phyloP scores from a whole-genome alignment of 2,329 filamentous ascomycete species.

The Cytospora mali region DNA sequence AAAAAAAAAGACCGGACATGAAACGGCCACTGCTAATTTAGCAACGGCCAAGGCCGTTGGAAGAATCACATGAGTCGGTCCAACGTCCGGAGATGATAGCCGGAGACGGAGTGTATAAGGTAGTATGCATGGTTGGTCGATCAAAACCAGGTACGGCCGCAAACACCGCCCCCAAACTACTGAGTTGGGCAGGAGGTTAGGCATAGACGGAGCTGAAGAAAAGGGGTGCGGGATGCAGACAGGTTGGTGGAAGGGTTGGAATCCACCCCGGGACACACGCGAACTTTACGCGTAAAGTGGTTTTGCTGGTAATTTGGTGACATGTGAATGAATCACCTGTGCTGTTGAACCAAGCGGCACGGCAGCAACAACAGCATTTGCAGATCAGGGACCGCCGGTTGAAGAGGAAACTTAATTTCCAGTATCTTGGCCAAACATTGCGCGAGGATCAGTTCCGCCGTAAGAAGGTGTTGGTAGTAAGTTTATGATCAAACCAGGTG shows the following conservation, averaged over 20 bases:
- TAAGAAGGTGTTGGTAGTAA: neutral
- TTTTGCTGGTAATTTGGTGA: neutral
- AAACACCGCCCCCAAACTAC: neutral
- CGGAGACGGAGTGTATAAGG: neutral
- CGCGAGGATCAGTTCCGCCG: neutral
- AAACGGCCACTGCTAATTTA: neutral
- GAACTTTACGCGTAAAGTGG: constrained; percentile 16
- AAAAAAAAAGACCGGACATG: neutral
- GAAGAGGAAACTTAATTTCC: neutral
- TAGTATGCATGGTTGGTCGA: constrained; percentile 18
- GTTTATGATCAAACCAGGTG: neutral
- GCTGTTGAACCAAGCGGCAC: too few relatives aligned
- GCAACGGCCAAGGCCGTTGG: neutral
- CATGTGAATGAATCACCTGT: constrained; percentile 2
- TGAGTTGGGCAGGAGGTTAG: neutral
- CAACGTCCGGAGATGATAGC: constrained; percentile 6
- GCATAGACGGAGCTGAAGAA: constrained; percentile 4
- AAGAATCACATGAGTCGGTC: neutral
- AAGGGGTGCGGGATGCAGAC: neutral
- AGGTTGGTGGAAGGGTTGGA: too few relatives aligned
- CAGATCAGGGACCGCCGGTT: neutral
- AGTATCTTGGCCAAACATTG: neutral
- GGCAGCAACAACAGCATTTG: neutral
- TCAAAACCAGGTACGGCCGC: neutral
- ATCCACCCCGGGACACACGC: too few relatives aligned